phyloP scores from a whole-genome alignment of 306 rosid genomes.

The Corylus avellana region DNA sequence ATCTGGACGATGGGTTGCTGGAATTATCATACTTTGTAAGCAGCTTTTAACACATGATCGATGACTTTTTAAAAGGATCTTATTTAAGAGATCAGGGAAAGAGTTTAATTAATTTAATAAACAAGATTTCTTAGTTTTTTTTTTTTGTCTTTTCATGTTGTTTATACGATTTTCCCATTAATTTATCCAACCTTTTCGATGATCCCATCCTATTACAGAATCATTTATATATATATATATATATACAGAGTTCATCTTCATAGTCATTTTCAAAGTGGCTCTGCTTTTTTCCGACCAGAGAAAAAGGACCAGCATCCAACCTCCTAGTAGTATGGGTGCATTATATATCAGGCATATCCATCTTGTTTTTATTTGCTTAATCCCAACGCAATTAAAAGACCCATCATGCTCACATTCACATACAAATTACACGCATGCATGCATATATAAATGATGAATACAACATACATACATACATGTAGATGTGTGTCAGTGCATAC shows the following conservation, averaged over 20 bases:
- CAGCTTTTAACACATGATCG: background rate
- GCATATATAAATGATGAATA: background rate
- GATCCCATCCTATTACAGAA: too few species aligned
- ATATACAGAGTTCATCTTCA: too few species aligned
- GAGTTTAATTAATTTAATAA: background rate
- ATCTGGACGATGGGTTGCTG: constrained; percentile 94
- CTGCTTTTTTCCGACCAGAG: background rate
- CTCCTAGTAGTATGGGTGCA: background rate
- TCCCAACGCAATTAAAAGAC: background rate
- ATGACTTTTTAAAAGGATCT: background rate
- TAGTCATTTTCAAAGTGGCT: constrained; percentile 8
- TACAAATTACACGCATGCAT: background rate
- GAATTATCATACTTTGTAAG: constrained; percentile 86
- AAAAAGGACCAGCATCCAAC: background rate
- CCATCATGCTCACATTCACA: too few species aligned
- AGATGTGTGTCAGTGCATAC: background rate
- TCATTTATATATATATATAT: too few species aligned
- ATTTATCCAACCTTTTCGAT: background rate
- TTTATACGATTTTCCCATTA: background rate
- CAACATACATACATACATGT: background rate
- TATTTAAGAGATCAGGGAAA: background rate
- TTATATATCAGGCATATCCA: constrained; percentile 24
- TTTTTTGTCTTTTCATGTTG: background rate
- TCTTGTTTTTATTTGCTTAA: constrained; percentile 2
- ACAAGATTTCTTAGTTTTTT: background rate